phyloP scores from a whole-genome alignment of 2,329 filamentous ascomycete species.

The Sclerotinia spermophila region DNA sequence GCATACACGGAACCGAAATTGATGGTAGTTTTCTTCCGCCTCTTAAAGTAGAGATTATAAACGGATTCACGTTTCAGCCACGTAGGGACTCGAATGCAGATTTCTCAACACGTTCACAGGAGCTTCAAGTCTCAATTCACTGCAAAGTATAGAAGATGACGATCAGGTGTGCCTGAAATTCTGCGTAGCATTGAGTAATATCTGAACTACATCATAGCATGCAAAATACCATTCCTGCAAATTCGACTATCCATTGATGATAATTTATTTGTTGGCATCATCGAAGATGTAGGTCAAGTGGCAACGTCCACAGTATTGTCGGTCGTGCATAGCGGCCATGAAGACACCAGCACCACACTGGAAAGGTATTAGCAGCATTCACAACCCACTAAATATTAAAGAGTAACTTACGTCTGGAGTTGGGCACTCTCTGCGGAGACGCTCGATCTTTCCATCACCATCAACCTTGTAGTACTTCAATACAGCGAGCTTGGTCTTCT shows the following conservation, averaged over 20 bases:
- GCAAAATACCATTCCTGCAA: slow-evolving; percentile 22
- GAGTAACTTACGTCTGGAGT: slow-evolving; percentile 68
- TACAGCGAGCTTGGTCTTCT: slow-evolving; percentile 99
- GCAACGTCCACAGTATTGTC: slow-evolving; percentile 69
- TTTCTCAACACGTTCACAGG: background rate
- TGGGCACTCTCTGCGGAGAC: slow-evolving; percentile 96
- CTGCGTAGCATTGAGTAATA: slow-evolving; percentile 25
- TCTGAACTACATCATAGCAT: slow-evolving; percentile 10
- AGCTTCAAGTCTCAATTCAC: background rate
- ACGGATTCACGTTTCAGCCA: background rate
- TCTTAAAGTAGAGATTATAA: background rate
- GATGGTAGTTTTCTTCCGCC: background rate
- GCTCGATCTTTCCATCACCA: slow-evolving; percentile 99
- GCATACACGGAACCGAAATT: background rate
- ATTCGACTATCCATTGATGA: slow-evolving; percentile 34
- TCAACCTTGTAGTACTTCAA: slow-evolving; percentile 99
- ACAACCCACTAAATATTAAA: background rate
- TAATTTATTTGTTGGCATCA: slow-evolving; percentile 56
- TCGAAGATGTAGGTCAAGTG: slow-evolving; percentile 72
- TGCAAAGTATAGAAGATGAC: background rate
- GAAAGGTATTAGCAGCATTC: slow-evolving; percentile 38
- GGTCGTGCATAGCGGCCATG: slow-evolving; percentile 99
- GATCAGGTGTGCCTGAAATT: slow-evolving; percentile 6
- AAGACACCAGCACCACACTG: slow-evolving; percentile 99
- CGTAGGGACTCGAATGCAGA: background rate